Evolutionary conservation across 1,284 basidiomycete species (phyloP).

Genomic region (Sporisorium iseilematis-ciliati): DNA sequence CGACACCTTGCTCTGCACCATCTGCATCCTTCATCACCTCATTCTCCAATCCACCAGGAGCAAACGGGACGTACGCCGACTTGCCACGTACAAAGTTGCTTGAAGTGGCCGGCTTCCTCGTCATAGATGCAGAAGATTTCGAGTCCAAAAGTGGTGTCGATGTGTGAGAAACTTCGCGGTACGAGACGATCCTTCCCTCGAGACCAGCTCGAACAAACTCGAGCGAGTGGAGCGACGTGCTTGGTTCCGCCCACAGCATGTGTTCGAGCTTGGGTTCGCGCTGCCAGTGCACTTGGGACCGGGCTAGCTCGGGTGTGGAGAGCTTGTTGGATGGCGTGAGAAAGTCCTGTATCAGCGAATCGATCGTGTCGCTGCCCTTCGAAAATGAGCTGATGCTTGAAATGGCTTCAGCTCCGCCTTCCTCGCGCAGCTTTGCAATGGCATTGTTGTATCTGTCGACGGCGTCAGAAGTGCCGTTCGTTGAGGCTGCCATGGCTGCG

Average conservation of each 20-base stretch:
- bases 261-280: slow-evolving; percentile 48
- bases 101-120: slow-evolving; percentile 79
- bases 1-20: slow-evolving; percentile 15
- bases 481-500: slow-evolving; percentile 15
- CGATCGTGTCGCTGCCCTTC: slow-evolving; percentile 12
- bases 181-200: slow-evolving; percentile 62
- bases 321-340: slow-evolving; percentile 30
- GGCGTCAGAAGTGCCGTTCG: slow-evolving; percentile 4
- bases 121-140: slow-evolving; percentile 76
- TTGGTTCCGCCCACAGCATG: slow-evolving; percentile 58
- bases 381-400: slow-evolving; percentile 2
- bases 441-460: slow-evolving; percentile 37
- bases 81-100: slow-evolving; percentile 91
- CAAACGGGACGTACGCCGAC: slow-evolving; percentile 82
- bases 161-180: slow-evolving; percentile 50
- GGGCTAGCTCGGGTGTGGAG: slow-evolving; percentile 26
- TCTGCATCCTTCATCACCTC: slow-evolving; percentile 48
- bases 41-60: slow-evolving; percentile 50
- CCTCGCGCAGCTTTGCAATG: slow-evolving; percentile 22
- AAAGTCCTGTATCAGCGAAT: slow-evolving; percentile 33
- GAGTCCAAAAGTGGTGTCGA: slow-evolving; percentile 41
- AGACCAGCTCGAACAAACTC: slow-evolving; percentile 67
- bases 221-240: slow-evolving; percentile 53
- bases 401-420: not conserved
- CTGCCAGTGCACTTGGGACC: slow-evolving; percentile 47